Evolutionary conservation across 768 basidiomycete species (phyloP), one percentile per base, ranked within the genome.

Genomic region (Hemileccinum rubropunctum): DNA sequence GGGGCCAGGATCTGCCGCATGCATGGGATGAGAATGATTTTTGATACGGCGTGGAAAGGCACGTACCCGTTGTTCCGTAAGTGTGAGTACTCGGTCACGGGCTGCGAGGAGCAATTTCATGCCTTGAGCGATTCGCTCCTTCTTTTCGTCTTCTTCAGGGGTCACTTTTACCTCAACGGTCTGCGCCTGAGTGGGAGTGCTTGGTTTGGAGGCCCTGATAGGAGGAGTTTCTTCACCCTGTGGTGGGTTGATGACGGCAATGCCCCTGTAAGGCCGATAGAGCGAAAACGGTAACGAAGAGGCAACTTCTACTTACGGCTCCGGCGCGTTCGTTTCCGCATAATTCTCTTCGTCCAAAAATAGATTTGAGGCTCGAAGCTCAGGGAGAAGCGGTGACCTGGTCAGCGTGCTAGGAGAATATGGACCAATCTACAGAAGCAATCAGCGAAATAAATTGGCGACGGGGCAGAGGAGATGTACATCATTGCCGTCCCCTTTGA

Each of bases 401-500:
- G 86, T 84, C 56, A 91, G 72, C 6, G 83, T 83, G 60, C 74
- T 82, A 28, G 88, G 87, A 57, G 88, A 84, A 73, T 87, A 90
- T 52, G 88, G 86, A 55, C 84, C 88, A 68, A 91, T 87, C 88
- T 91, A 50, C 36, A n/a, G 27, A 23, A 6, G 27, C 27, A 23
- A 48, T 65, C 23, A 61, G 52, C 28, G 5, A 15, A 3, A 20
- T 20, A 27, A 23, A 23, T 11, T 1, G 34, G 26, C 14, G 39
- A 54, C 15, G 41, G 43, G 47, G 13, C 12, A 42, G 12, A 45
- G 40, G 47, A 20, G n/a, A 18, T 33, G 49, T 54, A 89, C 88
- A 74, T 91, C 88, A 52, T 81, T 83, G 17, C 88, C 88, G 63
- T 90, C 87, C 45, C 88, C 89, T 65, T 82, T 87, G 47, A 91